Conservation (phyloP, 306 rosid species). For the Trifolium repens region DNA sequence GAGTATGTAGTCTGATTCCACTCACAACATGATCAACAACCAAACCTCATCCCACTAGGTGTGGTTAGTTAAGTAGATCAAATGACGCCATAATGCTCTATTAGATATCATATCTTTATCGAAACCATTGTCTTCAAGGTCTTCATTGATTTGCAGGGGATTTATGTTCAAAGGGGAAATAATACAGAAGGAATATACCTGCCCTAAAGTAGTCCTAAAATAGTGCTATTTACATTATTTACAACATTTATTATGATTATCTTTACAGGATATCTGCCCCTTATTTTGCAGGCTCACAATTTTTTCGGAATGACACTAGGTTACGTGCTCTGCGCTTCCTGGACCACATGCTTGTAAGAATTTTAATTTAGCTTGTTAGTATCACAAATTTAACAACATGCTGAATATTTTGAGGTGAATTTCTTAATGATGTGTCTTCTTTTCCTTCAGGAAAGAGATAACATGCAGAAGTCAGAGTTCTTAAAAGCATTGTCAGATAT, state of each 20-base stretch:
- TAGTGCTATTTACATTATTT: conserved; percentile 10
- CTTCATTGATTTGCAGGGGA: background rate
- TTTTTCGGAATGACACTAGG: conserved; percentile 92
- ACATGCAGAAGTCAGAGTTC: conserved; percentile 98
- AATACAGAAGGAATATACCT: background rate
- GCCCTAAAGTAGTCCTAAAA: background rate
- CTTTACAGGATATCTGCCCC: conserved; percentile 26
- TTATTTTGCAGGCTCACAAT: conserved; percentile 78
- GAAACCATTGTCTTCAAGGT: background rate
- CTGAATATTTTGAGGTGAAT: conserved; percentile 32
- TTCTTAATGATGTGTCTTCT: conserved; percentile 31
- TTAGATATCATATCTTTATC: background rate
- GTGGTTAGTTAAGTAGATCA: background rate
- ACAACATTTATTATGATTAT: conserved; percentile 8
- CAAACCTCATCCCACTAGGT: background rate
- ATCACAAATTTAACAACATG: conserved; percentile 18
- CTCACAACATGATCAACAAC: background rate
- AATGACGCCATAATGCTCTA: background rate
- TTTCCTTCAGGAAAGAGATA: conserved; percentile 91
- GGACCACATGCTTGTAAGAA: conserved; percentile 96
- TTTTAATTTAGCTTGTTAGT: conserved; percentile 48
- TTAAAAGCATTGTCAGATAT: conserved; percentile 92
- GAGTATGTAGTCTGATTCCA: conserved; percentile 9
- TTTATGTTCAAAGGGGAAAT: conserved; percentile 8
- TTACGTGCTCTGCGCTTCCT: conserved; percentile 99